These are phyloP conservation scores for Eucalyptus regnans DNA, from an alignment of 345 rosid species.

Conservation along the genomic window DNA sequence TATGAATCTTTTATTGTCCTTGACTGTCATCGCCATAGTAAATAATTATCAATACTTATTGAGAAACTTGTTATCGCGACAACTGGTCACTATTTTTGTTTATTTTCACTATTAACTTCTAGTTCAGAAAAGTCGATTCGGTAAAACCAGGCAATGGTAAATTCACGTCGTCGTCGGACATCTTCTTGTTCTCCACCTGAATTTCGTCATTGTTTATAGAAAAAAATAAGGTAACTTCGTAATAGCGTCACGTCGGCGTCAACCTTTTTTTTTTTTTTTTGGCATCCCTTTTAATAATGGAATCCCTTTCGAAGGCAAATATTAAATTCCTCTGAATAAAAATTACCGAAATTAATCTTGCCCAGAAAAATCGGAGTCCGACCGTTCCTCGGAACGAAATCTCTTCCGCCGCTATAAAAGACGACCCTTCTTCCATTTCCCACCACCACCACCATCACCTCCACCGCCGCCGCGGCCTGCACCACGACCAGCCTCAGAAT, in stretches of 20 bases:
- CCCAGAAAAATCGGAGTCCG: neutral
- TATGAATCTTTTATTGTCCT: neutral
- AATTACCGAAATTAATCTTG: neutral
- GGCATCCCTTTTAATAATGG: neutral
- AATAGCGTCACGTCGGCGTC: neutral
- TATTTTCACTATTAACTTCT: neutral
- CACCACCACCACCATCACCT: neutral
- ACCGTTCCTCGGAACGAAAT: neutral
- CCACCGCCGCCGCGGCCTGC: neutral
- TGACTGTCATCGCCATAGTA: accelerated
- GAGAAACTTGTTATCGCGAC: neutral
- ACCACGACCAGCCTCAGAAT: neutral
- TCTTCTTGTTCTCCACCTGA: neutral
- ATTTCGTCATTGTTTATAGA: neutral
- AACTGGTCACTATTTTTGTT: accelerated
- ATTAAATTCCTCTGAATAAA: neutral
- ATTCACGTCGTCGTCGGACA: neutral
- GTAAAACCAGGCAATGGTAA: neutral
- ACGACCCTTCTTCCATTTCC: neutral
- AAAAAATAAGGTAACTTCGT: neutral
- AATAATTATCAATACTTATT: too few species aligned
- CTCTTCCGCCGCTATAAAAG: neutral
- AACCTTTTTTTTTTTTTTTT: neutral
- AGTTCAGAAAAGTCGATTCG: neutral
- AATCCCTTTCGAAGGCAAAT: neutral